Percentiles rank a stretch among this genome's conserved stretches.
phyloP scores from a whole-genome alignment of 441 rosid species.

The Syzygium syzygioides region DNA sequence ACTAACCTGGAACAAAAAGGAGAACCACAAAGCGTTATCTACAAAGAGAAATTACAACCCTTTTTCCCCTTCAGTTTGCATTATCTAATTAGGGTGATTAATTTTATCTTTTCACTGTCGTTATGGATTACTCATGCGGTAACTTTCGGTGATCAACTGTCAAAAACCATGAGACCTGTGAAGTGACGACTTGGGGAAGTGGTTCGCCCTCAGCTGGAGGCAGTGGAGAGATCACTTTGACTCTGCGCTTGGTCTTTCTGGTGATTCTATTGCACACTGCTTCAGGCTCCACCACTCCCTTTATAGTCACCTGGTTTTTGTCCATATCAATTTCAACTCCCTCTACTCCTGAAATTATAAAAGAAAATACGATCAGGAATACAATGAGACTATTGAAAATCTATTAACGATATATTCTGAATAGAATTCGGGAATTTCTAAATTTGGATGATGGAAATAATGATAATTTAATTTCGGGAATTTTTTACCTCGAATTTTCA shows the following conservation, averaged over 20 bases:
- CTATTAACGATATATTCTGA: background rate
- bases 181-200: slow-evolving; percentile 54
- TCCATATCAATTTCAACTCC: slow-evolving; percentile 62
- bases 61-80: background rate
- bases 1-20: slow-evolving; percentile 29
- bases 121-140: background rate
- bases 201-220: slow-evolving; percentile 72
- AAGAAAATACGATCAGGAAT: background rate
- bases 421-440: background rate
- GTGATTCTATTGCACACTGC: slow-evolving; percentile 66
- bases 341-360: slow-evolving; percentile 52
- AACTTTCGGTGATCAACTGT: background rate
- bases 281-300: slow-evolving; percentile 73
- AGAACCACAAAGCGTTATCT: background rate
- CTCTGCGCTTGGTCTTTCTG: slow-evolving; percentile 70
- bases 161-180: slow-evolving; percentile 34
- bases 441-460: background rate
- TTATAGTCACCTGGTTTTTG: slow-evolving; percentile 66
- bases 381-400: background rate
- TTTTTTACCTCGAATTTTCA: slow-evolving; percentile 60
- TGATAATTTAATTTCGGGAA: background rate
- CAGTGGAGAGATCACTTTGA: slow-evolving; percentile 68
- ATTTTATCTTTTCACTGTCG: background rate
- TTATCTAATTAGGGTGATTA: background rate
- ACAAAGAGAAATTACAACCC: background rate